Evolutionary conservation across 345 rosid species (phyloP).

Genomic region (Moringa oleifera): DNA sequence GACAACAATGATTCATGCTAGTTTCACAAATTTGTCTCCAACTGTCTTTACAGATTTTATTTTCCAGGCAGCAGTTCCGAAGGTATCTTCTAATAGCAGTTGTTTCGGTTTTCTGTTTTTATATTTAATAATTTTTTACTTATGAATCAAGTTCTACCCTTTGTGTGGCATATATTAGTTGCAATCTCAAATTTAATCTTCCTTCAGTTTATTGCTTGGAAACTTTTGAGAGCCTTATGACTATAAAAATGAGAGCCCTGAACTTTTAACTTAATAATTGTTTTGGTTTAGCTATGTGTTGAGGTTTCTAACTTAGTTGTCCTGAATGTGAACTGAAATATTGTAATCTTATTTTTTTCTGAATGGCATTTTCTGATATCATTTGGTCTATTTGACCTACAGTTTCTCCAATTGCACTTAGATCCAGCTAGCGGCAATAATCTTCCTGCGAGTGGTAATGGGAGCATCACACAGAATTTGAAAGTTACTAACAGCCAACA

Average conservation of each 20-base stretch:
- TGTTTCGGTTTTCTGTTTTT: background rate
- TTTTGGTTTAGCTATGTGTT: background rate
- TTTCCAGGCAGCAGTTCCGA: slow-evolving; percentile 98
- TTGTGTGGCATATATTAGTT: no score
- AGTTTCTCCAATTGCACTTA: slow-evolving; percentile 95
- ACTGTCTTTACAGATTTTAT: slow-evolving; percentile 64
- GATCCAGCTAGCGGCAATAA: slow-evolving; percentile 85
- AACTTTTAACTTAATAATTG: background rate
- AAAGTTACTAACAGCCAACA: slow-evolving; percentile 90
- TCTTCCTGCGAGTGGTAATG: slow-evolving; percentile 57
- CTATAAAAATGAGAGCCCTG: background rate
- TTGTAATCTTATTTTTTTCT: no score
- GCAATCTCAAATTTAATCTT: background rate
- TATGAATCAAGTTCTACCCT: background rate
- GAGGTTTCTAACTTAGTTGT: background rate
- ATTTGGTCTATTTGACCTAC: slow-evolving; percentile 16
- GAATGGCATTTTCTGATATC: slow-evolving; percentile 10
- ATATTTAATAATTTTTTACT: background rate
- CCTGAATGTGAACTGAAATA: no score
- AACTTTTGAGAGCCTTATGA: background rate
- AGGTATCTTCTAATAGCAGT: slow-evolving; percentile 44
- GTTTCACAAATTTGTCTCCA: slow-evolving; percentile 69
- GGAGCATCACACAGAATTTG: slow-evolving; percentile 56
- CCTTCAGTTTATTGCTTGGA: background rate
- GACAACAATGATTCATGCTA: slow-evolving; percentile 58